phyloP scores from a whole-genome alignment of 1,284 basidiomycete species.

The Phaffia rhodozyma region DNA sequence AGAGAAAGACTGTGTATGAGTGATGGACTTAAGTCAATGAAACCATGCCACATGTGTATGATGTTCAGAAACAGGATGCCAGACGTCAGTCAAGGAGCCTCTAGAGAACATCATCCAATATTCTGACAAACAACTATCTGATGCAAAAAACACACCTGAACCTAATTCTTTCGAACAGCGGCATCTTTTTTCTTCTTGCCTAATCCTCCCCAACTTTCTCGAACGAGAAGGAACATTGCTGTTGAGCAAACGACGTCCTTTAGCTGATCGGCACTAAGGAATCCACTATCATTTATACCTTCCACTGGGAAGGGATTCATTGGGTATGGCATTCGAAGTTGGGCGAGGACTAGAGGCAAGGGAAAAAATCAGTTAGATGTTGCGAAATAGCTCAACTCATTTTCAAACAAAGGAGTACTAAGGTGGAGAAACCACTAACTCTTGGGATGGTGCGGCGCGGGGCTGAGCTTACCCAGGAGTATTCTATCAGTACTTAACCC shows the following conservation, averaged over 20 bases:
- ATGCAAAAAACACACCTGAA: no score
- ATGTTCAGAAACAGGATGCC: no score
- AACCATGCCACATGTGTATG: no score
- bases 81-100: no score
- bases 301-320: slow-evolving; percentile 11
- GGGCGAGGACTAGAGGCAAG: slow-evolving; percentile 5
- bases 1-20: no score
- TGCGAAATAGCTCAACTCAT: slow-evolving; percentile 35
- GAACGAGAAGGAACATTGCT: slow-evolving; percentile 79
- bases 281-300: slow-evolving; percentile 38
- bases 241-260: slow-evolving; percentile 85
- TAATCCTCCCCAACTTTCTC: slow-evolving; percentile 83
- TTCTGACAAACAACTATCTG: no score
- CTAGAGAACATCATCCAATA: no score
- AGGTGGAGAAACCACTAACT: slow-evolving; percentile 80
- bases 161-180: no score
- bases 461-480: slow-evolving; percentile 57
- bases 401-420: slow-evolving; percentile 57
- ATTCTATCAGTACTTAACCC: slow-evolving; percentile 31
- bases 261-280: slow-evolving; percentile 77
- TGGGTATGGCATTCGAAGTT: slow-evolving; percentile 5
- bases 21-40: no score
- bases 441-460: slow-evolving; percentile 92
- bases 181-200: slow-evolving; percentile 48
- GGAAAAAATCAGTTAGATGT: neutral